Evolutionary conservation across 495 filamentous ascomycete species (phyloP), one percentile per base, ranked within the genome.

Genomic region (Friedmanniomyces endolithicus): DNA sequence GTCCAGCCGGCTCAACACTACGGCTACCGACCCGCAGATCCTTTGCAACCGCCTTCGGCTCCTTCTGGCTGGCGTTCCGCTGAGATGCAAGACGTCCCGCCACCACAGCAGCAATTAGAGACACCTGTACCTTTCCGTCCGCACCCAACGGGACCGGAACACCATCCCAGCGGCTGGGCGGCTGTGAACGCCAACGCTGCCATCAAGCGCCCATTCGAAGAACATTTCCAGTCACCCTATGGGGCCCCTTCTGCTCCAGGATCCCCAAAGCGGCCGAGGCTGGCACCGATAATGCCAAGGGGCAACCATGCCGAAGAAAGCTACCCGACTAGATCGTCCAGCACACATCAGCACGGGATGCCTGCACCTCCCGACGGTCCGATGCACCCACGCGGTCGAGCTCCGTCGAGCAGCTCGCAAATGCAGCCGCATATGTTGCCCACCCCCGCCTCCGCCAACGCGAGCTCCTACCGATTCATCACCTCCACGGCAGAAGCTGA

Each of bases 211-310:
- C 45, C 50, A 1, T 43, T 61, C 20, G 55, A 58, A 2, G 54
- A 56, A 14, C 53, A 48, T 24, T 44, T 9, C 7, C 24, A n/a
- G n/a, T 55, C 53, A 37, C 33, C 54, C 11, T 52, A 43, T 37
- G 53, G 44, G 12, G 14, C 58, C 1, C 27, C 47, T 20, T 52
- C 54, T 16, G 54, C 58, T n/a, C 53, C 58, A 14, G 67, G 60
- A 35, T 69, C 67, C 8, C 68, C 68, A 1, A 71, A 71, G 49
- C 62, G 68, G 25, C 67, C 63, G 11, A 65, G 64, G 49, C 62
- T 70, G 16, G 66, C 67, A 35, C 64, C 67, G 1, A 60, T 67
- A 14, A 64, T 64, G 44, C 65, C 64, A 14, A 62, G 64, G 25
- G 17, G 48, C 11, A 53, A 34, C 24, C 40, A 60, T 35, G 17